phyloP scores from a whole-genome alignment of 305 asterid species.

The Petunia hybrid region DNA sequence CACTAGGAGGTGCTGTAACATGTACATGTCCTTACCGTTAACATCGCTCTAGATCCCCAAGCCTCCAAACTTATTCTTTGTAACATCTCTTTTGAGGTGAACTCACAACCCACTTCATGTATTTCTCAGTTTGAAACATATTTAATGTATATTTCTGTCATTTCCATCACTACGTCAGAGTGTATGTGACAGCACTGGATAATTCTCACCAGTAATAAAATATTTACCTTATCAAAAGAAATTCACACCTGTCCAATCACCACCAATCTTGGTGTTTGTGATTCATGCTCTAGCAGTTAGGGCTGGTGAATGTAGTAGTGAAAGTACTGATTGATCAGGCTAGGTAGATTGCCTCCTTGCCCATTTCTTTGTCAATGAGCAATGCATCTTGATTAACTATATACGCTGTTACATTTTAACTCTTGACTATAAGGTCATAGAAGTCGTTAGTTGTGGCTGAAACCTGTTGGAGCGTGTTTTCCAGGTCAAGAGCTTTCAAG shows the following conservation, averaged over 20 bases:
- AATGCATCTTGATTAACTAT: background rate
- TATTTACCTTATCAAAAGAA: background rate
- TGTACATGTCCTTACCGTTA: background rate
- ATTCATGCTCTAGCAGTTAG: background rate
- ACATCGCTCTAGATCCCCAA: background rate
- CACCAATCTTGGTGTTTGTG: background rate
- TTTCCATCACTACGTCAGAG: slow-evolving; percentile 12
- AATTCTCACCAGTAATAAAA: background rate
- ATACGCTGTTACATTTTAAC: background rate
- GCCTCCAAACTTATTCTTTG: background rate
- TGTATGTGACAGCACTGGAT: background rate
- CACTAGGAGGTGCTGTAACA: background rate
- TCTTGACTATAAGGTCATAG: background rate
- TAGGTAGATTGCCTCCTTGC: background rate
- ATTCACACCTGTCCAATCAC: slow-evolving; percentile 8
- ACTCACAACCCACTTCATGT: slow-evolving; percentile 1
- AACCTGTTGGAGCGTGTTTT: background rate
- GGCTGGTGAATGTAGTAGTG: background rate
- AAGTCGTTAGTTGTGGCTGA: background rate
- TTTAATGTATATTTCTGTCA: background rate
- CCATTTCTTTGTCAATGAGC: slow-evolving; percentile 1
- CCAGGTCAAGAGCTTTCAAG: background rate
- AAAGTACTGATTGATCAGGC: background rate
- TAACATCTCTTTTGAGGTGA: slow-evolving; percentile 17
- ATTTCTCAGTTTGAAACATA: background rate